Percentiles rank a stretch among this genome's conserved stretches.
Conservation (phyloP, 495 filamentous ascomycete species). For the Aspergillus cristatus region DNA sequence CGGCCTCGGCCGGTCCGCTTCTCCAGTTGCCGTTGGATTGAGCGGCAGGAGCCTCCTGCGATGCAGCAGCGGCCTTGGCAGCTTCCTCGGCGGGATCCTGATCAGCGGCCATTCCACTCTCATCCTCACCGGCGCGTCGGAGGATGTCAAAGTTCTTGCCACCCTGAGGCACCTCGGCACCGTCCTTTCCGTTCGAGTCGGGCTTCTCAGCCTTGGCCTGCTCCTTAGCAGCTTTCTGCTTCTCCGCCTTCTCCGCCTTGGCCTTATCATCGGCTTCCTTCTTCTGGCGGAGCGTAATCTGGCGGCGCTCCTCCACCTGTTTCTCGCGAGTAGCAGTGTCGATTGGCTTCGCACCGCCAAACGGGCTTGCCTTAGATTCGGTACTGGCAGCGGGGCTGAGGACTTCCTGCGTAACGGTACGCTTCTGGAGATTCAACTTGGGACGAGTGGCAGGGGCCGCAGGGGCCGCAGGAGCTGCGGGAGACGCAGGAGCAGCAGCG, state of each 20-base stretch:
- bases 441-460: constrained; percentile 55
- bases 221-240: constrained; percentile 44
- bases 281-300: constrained; percentile 64
- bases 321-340: constrained; percentile 81
- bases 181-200: constrained; percentile 38
- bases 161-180: constrained; percentile 30
- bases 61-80: constrained; percentile 22
- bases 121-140: constrained; percentile 40
- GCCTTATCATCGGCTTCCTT: constrained; percentile 83
- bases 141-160: constrained; percentile 46
- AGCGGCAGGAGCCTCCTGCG: constrained; percentile 31
- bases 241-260: constrained; percentile 57
- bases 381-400: constrained; percentile 33
- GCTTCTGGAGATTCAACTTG: constrained; percentile 74
- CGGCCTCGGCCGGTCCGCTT: constrained; percentile 15
- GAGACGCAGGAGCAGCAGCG: constrained; percentile 26
- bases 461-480: constrained; percentile 23
- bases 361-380: constrained; percentile 80
- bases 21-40: constrained; percentile 35
- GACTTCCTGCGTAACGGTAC: constrained; percentile 70
- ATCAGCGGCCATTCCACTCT: constrained; percentile 28
- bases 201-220: constrained; percentile 44
- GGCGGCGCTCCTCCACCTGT: constrained; percentile 80
- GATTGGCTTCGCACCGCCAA: constrained; percentile 83
- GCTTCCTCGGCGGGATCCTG: constrained; percentile 21